Percentiles rank a stretch among this genome's conserved stretches.
Conservation (phyloP, 2,329 filamentous ascomycete species). For the Arthroderma uncinatum region DNA sequence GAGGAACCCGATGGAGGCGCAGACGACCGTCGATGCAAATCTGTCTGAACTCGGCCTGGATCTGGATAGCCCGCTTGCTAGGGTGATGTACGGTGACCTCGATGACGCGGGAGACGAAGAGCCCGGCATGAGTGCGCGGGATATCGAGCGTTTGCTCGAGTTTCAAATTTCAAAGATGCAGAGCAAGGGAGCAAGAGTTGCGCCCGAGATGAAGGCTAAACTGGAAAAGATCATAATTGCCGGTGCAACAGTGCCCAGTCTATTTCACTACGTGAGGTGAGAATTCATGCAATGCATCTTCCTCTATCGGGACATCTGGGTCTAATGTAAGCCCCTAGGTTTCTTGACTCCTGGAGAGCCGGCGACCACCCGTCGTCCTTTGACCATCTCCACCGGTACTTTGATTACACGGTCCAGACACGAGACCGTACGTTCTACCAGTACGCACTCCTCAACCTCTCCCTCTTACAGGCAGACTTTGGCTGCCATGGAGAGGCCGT, state of each 20-base stretch:
- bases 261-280: constrained; percentile 64
- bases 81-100: constrained; percentile 42
- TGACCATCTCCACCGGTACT: constrained; percentile 85
- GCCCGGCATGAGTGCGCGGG: constrained; percentile 34
- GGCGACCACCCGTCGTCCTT: constrained; percentile 85
- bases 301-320: background rate
- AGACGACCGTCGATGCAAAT: constrained; percentile 50
- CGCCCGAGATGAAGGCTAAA: constrained; percentile 59
- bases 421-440: constrained; percentile 80
- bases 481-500: constrained; percentile 82
- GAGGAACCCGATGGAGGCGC: constrained; percentile 38
- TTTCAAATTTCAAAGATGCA: constrained; percentile 85
- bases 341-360: constrained; percentile 82
- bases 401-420: constrained; percentile 88
- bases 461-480: constrained; percentile 89
- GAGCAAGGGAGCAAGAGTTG: constrained; percentile 69
- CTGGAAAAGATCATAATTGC: constrained; percentile 59
- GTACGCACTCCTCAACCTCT: constrained; percentile 85
- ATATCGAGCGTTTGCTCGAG: constrained; percentile 69
- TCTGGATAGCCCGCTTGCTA: constrained; percentile 38
- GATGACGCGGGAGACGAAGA: constrained; percentile 30
- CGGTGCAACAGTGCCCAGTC: constrained; percentile 56
- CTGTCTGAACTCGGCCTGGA: constrained; percentile 49
- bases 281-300: constrained; percentile 12
- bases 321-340: constrained; percentile 40